Percentiles rank a stretch among this genome's conserved stretches.
phyloP scores from a whole-genome alignment of 495 filamentous ascomycete genomes.

The Xylaria acuta region DNA sequence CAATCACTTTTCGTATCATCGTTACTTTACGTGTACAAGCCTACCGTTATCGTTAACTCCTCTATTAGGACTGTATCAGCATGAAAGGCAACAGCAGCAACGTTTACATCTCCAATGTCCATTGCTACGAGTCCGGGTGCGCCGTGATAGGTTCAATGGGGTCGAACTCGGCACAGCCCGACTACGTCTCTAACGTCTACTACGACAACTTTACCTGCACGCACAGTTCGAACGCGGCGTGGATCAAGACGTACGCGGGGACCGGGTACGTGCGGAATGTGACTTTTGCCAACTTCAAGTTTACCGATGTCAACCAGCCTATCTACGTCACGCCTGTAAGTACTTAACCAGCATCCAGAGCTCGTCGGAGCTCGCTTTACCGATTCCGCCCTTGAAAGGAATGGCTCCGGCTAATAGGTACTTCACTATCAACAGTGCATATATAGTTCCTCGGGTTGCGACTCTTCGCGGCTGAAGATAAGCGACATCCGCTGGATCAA shows the following conservation, averaged over 20 bases:
- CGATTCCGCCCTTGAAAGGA: background rate
- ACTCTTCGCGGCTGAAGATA: constrained; percentile 57
- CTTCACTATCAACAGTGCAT: constrained; percentile 50
- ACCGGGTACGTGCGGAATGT: constrained; percentile 56
- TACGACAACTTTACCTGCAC: constrained; percentile 52
- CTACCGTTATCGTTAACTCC: background rate
- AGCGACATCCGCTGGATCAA: constrained; percentile 61
- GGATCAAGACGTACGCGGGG: constrained; percentile 62
- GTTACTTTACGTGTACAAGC: background rate
- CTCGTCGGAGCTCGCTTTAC: background rate
- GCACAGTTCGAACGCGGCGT: constrained; percentile 59
- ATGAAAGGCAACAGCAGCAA: constrained; percentile 67
- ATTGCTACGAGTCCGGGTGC: constrained; percentile 50
- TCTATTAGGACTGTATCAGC: constrained; percentile 61
- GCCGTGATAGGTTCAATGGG: constrained; percentile 47
- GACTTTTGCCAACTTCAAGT: constrained; percentile 56
- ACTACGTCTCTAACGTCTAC: constrained; percentile 47
- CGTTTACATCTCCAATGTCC: constrained; percentile 46
- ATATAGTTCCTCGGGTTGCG: constrained; percentile 58
- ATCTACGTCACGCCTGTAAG: constrained; percentile 58
- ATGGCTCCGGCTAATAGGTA: background rate
- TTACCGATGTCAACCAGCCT: constrained; percentile 59
- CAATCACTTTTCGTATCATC: background rate
- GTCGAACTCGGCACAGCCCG: constrained; percentile 40
- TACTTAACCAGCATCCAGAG: background rate